Conservation (phyloP, 768 basidiomycete species). For the Podaxis sp. region DNA sequence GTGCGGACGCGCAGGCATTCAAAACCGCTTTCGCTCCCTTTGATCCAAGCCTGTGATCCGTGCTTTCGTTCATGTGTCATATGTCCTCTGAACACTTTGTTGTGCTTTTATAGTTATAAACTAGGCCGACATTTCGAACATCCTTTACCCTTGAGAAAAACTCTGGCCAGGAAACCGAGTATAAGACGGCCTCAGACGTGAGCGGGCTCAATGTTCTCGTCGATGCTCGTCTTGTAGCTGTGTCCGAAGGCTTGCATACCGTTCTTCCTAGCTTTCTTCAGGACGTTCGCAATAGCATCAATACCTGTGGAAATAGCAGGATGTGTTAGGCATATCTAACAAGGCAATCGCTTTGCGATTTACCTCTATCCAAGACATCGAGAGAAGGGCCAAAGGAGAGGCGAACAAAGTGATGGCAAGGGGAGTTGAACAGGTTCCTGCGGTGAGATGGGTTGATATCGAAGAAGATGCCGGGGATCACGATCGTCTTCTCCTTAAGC, state of each 20-base stretch:
- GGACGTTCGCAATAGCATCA: conserved; percentile 81
- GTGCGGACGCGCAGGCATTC: conserved; percentile 78
- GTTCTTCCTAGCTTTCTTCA: conserved; percentile 65
- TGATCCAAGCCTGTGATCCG: conserved; percentile 43
- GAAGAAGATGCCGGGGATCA: conserved; percentile 90
- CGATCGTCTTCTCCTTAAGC: conserved; percentile 87
- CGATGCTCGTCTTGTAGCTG: conserved; percentile 37
- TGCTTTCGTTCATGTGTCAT: background rate
- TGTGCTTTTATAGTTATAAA: background rate
- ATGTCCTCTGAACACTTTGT: background rate
- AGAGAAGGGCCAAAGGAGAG: conserved; percentile 85
- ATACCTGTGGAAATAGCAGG: conserved; percentile 49
- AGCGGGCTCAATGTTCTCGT: conserved; percentile 19
- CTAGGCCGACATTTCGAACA: background rate
- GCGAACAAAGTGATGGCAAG: conserved; percentile 88
- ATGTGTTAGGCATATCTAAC: background rate
- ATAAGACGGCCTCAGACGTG: conserved; percentile 17
- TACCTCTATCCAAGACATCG: conserved; percentile 76
- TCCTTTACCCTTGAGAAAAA: background rate
- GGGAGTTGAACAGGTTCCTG: conserved; percentile 86
- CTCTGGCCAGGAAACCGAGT: background rate
- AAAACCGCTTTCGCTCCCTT: conserved; percentile 80
- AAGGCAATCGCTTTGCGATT: conserved; percentile 12
- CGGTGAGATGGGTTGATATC: conserved; percentile 82
- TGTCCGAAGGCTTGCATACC: conserved; percentile 68